Percentiles rank a stretch among this genome's conserved stretches.
Conservation (phyloP, 306 rosid species). For the Biancaea sappan region DNA sequence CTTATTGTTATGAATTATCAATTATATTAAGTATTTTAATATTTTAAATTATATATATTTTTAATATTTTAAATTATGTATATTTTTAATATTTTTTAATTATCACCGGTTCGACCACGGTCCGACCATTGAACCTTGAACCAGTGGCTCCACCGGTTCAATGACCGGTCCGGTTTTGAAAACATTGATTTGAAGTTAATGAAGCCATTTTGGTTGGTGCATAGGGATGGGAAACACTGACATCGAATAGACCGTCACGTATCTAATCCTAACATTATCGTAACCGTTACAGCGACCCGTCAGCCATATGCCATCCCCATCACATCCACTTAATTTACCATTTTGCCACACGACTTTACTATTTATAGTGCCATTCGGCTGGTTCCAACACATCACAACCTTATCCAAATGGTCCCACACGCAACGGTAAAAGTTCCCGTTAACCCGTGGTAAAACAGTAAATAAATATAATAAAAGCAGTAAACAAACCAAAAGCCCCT, state of each 20-base stretch:
- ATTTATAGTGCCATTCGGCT: not conserved
- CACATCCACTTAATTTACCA: not conserved
- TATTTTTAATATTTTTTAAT: too few relatives aligned
- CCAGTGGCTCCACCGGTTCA: too few relatives aligned
- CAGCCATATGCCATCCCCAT: not conserved
- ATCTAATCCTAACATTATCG: not conserved
- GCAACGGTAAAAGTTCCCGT: not conserved
- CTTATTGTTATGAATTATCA: too few relatives aligned
- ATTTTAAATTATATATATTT: too few relatives aligned
- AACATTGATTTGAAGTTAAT: too few relatives aligned
- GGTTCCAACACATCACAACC: conserved; percentile 5
- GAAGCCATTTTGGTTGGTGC: too few relatives aligned
- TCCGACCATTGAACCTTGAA: too few relatives aligned
- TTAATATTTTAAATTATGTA: too few relatives aligned
- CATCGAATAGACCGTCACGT: not conserved
- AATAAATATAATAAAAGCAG: not conserved
- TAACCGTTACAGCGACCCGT: not conserved
- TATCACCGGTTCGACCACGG: too few relatives aligned
- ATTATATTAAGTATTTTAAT: too few relatives aligned
- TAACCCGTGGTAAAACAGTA: not conserved
- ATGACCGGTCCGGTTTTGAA: too few relatives aligned
- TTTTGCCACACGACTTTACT: not conserved
- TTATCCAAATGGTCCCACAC: not conserved
- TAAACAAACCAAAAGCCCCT: not conserved
- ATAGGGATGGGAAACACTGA: too few relatives aligned